A percentile compares a stretch with the other conserved stretches of the same genome.
Evolutionary conservation across 768 basidiomycete genomes (phyloP).

Genomic region (Lactarius evosmus): DNA sequence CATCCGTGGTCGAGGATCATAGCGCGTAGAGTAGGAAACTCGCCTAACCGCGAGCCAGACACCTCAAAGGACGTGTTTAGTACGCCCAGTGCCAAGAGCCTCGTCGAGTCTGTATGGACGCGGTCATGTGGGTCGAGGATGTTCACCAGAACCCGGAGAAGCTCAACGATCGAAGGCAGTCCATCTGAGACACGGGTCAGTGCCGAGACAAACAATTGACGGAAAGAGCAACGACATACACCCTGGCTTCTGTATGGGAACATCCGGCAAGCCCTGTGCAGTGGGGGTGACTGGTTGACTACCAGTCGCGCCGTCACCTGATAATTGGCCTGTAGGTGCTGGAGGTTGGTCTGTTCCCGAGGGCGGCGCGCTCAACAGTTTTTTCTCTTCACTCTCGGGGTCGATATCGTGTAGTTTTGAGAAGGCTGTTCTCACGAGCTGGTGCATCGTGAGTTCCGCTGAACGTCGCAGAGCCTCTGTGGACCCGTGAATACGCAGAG

Average conservation of each 20-base stretch:
- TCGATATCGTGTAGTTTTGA: slow-evolving; percentile 64
- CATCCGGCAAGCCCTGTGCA: not conserved
- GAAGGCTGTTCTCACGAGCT: slow-evolving; percentile 81
- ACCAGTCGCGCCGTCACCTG: not conserved
- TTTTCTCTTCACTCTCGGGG: slow-evolving; percentile 64
- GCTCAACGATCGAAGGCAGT: slow-evolving; percentile 84
- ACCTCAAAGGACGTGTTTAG: slow-evolving; percentile 87
- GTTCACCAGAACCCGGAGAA: slow-evolving; percentile 90
- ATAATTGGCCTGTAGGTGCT: not conserved
- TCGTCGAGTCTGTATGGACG: slow-evolving; percentile 93
- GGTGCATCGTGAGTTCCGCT: slow-evolving; percentile 87
- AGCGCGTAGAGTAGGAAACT: slow-evolving; percentile 71
- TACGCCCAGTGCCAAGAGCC: slow-evolving; percentile 82
- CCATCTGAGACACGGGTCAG: slow-evolving; percentile 55
- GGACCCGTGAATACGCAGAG: slow-evolving; percentile 22
- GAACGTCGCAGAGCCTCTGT: slow-evolving; percentile 83
- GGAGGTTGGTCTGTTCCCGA: slow-evolving; percentile 8
- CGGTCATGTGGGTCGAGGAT: slow-evolving; percentile 93
- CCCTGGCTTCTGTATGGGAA: slow-evolving; percentile 3
- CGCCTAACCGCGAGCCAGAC: slow-evolving; percentile 69
- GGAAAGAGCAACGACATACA: slow-evolving; percentile 9
- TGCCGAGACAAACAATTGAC: not conserved
- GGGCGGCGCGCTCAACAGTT: slow-evolving; percentile 43
- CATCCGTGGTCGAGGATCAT: slow-evolving; percentile 88
- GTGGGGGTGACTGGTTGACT: slow-evolving; percentile 8